Base-by-base conservation (phyloP, 352 stramenopile genomes). In the Pythium rishiriense region DNA sequence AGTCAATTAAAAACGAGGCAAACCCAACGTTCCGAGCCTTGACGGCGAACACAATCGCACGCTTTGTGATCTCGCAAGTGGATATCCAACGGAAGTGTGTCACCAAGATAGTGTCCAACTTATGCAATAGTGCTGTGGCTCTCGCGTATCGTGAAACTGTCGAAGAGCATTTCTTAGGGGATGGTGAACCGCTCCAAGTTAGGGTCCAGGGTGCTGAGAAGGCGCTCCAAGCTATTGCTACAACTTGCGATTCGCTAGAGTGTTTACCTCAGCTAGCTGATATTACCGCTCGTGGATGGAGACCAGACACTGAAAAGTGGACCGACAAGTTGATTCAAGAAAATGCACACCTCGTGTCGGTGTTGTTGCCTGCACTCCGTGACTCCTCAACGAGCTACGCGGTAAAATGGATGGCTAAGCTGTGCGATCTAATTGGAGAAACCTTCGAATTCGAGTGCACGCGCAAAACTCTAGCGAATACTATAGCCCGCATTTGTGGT, bases 81-180 rank as follows among this genome's bases (percentile, higher is more conserved):
- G 22, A 54, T 14, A 41, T 68, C 31, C 86, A 95, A 63, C 77
- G 75, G 24, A 91, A 91, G 33, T 93, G 83, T 62, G 79, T 92
- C 12, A 49, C 64, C 9, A 95, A 95, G 62, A 87, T 95, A 31
- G 60, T 91, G n/a, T 76, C 71, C 2, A 95, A 95, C 42, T 68
- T 95, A 0, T 90, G 78, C 64, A 85, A 88, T 59, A 93, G 75
- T 45, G 81, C 85, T 0, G 49, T 58, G 4, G 80, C 79, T 1
- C 62, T 90, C 9, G 69, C 79, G 35, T 63, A 68, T 15, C 45
- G 33, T 35, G 70, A 64, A 15, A 58, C 26, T 19, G 51, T 9
- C 72, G 8, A 74, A 74, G 48, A 81, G 76, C 37, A 12, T 43
- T 37, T 73, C 48, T 14, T 58, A 61, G 58, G n/a, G 0, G 19